Evolutionary conservation across 2,329 filamentous ascomycete species (phyloP).

Genomic region (Colletotrichum falcatum): DNA sequence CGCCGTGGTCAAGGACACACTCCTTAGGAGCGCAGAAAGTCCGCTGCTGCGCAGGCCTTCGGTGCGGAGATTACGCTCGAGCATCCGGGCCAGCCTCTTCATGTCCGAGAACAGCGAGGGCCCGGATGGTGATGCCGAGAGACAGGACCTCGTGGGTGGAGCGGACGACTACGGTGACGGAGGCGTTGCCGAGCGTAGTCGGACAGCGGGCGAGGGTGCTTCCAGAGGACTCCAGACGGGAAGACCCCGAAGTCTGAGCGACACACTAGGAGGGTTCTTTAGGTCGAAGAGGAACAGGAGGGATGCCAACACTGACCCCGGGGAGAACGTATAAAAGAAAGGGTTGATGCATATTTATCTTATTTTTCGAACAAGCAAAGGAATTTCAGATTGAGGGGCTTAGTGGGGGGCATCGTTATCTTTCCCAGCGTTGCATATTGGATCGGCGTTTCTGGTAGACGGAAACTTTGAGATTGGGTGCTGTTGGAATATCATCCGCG

Average conservation of each 20-base stretch:
- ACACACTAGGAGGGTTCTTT: conserved; percentile 56
- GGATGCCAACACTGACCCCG: conserved; percentile 42
- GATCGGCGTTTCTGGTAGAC: conserved; percentile 41
- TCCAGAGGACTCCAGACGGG: conserved; percentile 42
- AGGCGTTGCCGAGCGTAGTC: conserved; percentile 27
- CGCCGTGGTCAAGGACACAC: conserved; percentile 67
- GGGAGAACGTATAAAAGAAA: conserved; percentile 29
- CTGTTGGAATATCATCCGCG: conserved; percentile 18
- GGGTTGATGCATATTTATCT: neutral
- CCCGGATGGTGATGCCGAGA: conserved; percentile 40
- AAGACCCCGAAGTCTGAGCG: conserved; percentile 56
- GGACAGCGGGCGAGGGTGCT: conserved; percentile 32
- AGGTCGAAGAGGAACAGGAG: conserved; percentile 50
- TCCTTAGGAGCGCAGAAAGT: conserved; percentile 60
- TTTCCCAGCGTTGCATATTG: conserved; percentile 38
- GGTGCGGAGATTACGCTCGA: conserved; percentile 60
- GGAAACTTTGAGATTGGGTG: conserved; percentile 10
- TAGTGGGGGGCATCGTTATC: conserved; percentile 12
- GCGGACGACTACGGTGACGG: conserved; percentile 10
- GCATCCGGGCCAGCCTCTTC: conserved; percentile 66
- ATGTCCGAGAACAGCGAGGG: conserved; percentile 60
- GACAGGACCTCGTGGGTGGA: conserved; percentile 11
- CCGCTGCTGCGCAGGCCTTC: conserved; percentile 57
- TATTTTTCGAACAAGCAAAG: neutral
- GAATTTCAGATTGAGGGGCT: neutral